Evolutionary conservation across 352 stramenopile species (phyloP), one percentile per base, ranked within the genome.

Genomic region (Saprolegnia parasitica): DNA sequence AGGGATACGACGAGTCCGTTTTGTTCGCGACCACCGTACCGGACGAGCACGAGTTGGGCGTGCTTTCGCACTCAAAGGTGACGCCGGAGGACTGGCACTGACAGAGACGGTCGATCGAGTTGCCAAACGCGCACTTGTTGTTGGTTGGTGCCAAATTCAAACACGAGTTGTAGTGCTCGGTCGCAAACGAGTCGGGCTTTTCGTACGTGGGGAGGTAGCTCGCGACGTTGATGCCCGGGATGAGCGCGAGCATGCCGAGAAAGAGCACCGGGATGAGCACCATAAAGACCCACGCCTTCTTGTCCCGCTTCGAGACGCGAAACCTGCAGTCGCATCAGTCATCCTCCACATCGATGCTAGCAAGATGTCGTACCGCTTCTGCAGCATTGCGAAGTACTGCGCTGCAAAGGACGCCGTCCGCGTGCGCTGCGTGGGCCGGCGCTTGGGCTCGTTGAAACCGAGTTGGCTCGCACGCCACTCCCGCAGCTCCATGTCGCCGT

Each of bases 191-290:
- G 0, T 13, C 29, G 3, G 35, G 40, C 46, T 42, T 50, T 16
- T 57, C 52, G 50, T 68, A 68, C 26, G 9, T n/a, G 21, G 62
- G 62, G 11, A 68, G 23, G 35, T 85, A 88, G 21, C 72, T 76
- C 5, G 78, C 73, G 1, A 86, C 78, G 57, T 86, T 49, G 54
- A 88, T 84, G 45, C 81, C 73, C 13, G 82, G 80, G 40, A 89
- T 65, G 20, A 75, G 72, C 0, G 78, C 73, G 16, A 88, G 56
- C 35, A 88, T 78, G 24, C 84, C 67, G n/a, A 88, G 61, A 26
- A 90, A 85, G 15, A 90, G 71, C 21, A 92, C 67, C 10, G 84
- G 82, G 10, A 92, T 85, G 35, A 70, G 76, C 0, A 92, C 72
- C 5, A 78, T 75, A 65, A 88, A 86, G 32, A 87, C 45, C 39